Evolutionary conservation across 1,284 basidiomycete species (phyloP).

Genomic region (Bondarzewia mesenterica): DNA sequence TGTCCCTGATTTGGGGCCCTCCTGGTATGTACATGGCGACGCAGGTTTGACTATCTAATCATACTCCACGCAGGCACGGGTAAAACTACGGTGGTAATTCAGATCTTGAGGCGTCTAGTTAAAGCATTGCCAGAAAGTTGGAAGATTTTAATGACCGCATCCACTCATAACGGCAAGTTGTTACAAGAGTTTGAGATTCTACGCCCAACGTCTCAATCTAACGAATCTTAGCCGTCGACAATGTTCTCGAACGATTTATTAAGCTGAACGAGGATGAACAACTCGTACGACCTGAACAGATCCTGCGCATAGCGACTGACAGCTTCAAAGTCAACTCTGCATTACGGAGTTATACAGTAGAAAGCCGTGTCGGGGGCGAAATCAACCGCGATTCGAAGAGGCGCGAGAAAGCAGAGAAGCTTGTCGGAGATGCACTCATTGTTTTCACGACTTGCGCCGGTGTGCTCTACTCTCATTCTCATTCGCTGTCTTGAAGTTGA

Average conservation of each 20-base stretch:
- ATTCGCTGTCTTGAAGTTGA: neutral
- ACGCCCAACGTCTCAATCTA: neutral
- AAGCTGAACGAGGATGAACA: slow-evolving; percentile 31
- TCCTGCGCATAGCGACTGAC: slow-evolving; percentile 59
- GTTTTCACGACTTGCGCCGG: slow-evolving; percentile 55
- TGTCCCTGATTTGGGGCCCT: slow-evolving; percentile 60
- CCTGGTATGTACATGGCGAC: slow-evolving; percentile 33
- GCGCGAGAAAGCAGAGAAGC: slow-evolving; percentile 46
- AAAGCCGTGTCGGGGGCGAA: slow-evolving; percentile 53
- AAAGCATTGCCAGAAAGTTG: slow-evolving; percentile 22
- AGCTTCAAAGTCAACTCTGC: slow-evolving; percentile 48
- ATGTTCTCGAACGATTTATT: slow-evolving; percentile 56
- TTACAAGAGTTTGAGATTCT: neutral
- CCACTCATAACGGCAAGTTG: slow-evolving; percentile 51
- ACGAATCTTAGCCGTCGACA: slow-evolving; percentile 45
- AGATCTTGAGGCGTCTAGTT: slow-evolving; percentile 43
- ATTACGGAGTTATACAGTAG: slow-evolving; percentile 50
- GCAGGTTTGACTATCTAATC: neutral
- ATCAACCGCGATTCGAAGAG: slow-evolving; percentile 50
- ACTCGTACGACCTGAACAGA: slow-evolving; percentile 41
- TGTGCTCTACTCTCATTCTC: neutral
- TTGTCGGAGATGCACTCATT: slow-evolving; percentile 45
- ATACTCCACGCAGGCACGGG: slow-evolving; percentile 40
- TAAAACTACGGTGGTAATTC: slow-evolving; percentile 60
- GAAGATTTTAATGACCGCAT: slow-evolving; percentile 59